A percentile compares a stretch with the other conserved stretches of the same genome.
Evolutionary conservation across 1,284 basidiomycete species (phyloP).

Genomic region (Boletellus deceptivus): DNA sequence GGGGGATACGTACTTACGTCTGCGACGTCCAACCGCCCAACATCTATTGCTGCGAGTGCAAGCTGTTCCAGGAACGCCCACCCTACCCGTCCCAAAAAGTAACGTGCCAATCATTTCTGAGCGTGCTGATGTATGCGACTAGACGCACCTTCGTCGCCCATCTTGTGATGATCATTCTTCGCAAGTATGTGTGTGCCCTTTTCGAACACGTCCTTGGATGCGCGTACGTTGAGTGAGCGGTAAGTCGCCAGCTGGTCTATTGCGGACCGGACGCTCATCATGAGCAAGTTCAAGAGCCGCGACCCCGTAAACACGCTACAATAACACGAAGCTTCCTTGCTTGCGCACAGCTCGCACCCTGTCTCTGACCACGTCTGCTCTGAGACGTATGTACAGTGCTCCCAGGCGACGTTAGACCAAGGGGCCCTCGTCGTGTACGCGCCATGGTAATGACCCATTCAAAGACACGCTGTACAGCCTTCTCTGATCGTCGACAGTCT

Average conservation of each 20-base stretch:
- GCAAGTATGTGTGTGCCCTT: slow-evolving; percentile 60
- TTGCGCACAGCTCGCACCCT: too few relatives aligned
- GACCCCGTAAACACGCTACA: not conserved
- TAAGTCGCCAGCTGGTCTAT: slow-evolving; percentile 69
- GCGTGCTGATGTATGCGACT: too few relatives aligned
- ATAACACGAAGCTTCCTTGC: too few relatives aligned
- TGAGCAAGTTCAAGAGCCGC: not conserved
- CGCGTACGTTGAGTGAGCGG: slow-evolving; percentile 61
- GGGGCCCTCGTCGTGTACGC: too few relatives aligned
- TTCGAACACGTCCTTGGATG: slow-evolving; percentile 71
- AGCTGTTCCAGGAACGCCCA: slow-evolving; percentile 92
- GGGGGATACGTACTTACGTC: slow-evolving; percentile 61
- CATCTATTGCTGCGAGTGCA: slow-evolving; percentile 81
- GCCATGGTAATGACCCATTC: too few relatives aligned
- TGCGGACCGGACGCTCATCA: slow-evolving; percentile 51
- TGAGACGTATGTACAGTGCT: too few relatives aligned
- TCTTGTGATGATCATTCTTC: slow-evolving; percentile 43
- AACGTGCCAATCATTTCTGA: not conserved
- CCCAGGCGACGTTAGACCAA: too few relatives aligned
- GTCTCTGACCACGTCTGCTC: too few relatives aligned
- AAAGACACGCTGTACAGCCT: too few relatives aligned
- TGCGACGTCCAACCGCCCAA: slow-evolving; percentile 77
- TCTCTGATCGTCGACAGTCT: too few relatives aligned
- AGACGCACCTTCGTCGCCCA: slow-evolving; percentile 60
- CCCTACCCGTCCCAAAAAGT: slow-evolving; percentile 40